Evolutionary conservation across 495 filamentous ascomycete species (phyloP).

Genomic region (Xanthoparmelia taractica): DNA sequence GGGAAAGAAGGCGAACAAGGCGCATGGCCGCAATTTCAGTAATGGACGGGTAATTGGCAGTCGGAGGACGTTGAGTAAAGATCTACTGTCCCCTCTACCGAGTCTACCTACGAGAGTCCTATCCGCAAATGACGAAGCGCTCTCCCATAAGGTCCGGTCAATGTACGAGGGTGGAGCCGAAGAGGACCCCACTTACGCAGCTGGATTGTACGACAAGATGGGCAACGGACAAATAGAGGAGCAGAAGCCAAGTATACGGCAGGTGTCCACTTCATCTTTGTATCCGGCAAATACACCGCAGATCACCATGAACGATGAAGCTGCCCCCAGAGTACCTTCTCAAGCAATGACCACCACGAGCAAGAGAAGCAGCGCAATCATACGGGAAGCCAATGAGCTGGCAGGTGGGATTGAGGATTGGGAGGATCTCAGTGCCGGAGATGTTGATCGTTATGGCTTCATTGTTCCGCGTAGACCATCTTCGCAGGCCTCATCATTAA

Average conservation of each 20-base stretch:
- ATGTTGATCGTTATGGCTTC: constrained; percentile 94
- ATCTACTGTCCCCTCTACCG: constrained; percentile 23
- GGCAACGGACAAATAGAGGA: constrained; percentile 7
- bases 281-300: background rate
- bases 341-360: constrained; percentile 5
- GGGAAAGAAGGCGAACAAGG: constrained; percentile 38
- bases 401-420: constrained; percentile 92
- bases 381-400: constrained; percentile 48
- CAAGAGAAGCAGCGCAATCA: constrained; percentile 13
- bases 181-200: constrained; percentile 43
- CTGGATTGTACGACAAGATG: constrained; percentile 7
- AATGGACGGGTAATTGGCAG: constrained; percentile 19
- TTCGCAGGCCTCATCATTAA: constrained; percentile 22
- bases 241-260: constrained; percentile 5
- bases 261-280: background rate
- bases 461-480: constrained; percentile 50
- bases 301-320: constrained; percentile 10
- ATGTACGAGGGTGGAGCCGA: constrained; percentile 78
- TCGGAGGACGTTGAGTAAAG: constrained; percentile 21
- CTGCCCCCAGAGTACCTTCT: constrained; percentile 1
- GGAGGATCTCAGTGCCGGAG: constrained; percentile 77
- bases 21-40: constrained; percentile 21
- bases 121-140: constrained; percentile 74
- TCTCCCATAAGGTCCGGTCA: constrained; percentile 80
- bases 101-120: constrained; percentile 39